Base-by-base conservation (phyloP, 2,329 filamentous ascomycete genomes). In the Mycogone perniciosa region DNA sequence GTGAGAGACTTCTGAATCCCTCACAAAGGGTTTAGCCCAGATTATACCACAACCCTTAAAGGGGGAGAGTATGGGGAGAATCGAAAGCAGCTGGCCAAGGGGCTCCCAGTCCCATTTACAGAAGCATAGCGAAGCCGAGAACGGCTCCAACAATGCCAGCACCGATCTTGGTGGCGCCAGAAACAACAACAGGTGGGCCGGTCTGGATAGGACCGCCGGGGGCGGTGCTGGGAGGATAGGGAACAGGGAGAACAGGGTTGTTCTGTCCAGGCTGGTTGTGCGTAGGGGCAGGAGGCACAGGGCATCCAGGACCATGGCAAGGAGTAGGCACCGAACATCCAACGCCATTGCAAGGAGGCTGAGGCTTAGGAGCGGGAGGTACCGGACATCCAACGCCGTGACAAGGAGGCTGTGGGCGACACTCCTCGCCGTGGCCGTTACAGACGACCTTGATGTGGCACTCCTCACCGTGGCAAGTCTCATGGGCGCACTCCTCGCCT, bases 361-460 rank as follows among this genome's bases (percentile, higher is more conserved):
- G 10, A 54, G 45, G 43, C 26, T 39, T 40, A 20, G 54, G 31
- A 39, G 54, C 46, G 46, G 55, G 52, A 40, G 55, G 51, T 11
- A 49, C 50, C 44, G 57, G 55, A 54, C 57, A 56, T 11, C 51
- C 33, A 8, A 13, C 6, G 45, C 52, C 57, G 6, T 53, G 20
- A 55, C 60, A 62, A 43, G 50, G 52, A 37, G 54, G 50, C 5
- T 58, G 56, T 2, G 57, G 50, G n/a, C 48, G 41, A 59, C 65
- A 69, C 40, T 57, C 45, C 2, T 60, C 49, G 9, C 54, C 49
- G 11, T 40, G 27, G 6, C 41, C 40, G 34, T 60, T 47, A 63
- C 65, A 66, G 42, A 57, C 54, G 7, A 64, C 46, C 56, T 62
- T 60, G 31, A 56, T 45, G 59, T 60, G 51, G 66, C 68, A 70